phyloP scores from a whole-genome alignment of 257 asterid species.

The Rhazya stricta region DNA sequence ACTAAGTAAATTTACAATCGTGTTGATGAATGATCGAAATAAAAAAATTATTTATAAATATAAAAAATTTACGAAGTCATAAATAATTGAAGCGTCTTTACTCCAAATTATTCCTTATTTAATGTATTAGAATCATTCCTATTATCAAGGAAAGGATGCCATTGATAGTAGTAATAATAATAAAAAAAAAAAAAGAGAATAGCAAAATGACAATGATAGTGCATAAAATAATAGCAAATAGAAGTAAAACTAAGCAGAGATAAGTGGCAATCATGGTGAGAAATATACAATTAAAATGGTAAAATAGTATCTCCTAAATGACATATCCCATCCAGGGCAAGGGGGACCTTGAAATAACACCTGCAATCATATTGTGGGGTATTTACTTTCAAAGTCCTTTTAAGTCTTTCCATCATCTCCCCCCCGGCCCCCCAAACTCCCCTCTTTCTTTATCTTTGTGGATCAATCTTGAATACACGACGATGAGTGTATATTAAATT shows the following conservation, averaged over 20 bases:
- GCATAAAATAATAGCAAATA: neutral
- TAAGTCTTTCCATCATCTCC: neutral
- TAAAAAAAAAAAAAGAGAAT: no score
- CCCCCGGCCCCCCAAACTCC: no score
- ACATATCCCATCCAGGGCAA: neutral
- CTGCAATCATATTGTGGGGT: neutral
- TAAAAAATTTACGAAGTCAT: no score
- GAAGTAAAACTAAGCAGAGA: neutral
- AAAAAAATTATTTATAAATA: no score
- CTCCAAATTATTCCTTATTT: neutral
- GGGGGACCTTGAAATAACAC: neutral
- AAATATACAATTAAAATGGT: neutral
- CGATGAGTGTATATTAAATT: no score
- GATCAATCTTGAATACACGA: no score
- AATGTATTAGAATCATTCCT: neutral
- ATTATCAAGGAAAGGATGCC: neutral
- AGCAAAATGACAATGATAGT: no score
- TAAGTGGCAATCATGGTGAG: neutral
- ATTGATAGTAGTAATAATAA: no score
- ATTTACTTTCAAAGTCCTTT: neutral
- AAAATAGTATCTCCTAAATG: slow-evolving; percentile 2
- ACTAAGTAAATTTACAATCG: no score
- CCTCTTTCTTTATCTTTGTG: no score
- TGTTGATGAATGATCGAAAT: no score
- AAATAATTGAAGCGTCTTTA: no score